Base-by-base conservation (phyloP, 208 protist species). In the Vickermania spadyakhi region DNA sequence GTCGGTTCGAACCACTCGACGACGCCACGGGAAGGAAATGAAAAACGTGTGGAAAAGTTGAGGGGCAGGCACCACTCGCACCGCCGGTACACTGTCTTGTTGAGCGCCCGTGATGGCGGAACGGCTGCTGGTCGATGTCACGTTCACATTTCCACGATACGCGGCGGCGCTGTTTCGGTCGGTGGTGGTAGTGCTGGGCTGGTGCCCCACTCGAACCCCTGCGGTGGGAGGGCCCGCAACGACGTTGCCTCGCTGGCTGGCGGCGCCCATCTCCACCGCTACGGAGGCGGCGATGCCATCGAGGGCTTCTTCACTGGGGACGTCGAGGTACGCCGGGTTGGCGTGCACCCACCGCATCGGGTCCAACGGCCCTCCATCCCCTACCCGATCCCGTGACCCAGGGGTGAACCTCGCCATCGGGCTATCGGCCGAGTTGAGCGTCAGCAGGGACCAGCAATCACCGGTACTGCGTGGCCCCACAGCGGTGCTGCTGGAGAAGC, bases 291-390 rank as follows among this genome's bases (percentile, higher is more conserved):
- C 61, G 23, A 65, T 65, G 4, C 57, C 53, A 4, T 62, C 60
- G 2, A 74, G 51, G 7, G 70, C 66, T 1, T 58, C 58, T 13
- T 63, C 64, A 14, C 77, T 80, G 2, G 80, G 80, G n/a, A 92
- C 75, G 56, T 89, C 86, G 58, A 86, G 55, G 50, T 69, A 81
- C 4, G 60, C 53, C 11, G 69, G 66, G 31, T 82, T 89, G n/a
- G 82, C 82, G 1, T 85, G 80, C n/a, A 89, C 71, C 78, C 79
- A 90, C 26, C 72, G 63, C 4, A 70, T 62, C 1, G 86, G 86
- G 42, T 93, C 77, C 14, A 83, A 70, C 59, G 62, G 72, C 59
- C 36, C 36, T 18, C 36, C 36, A 18, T 7, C 36, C 11, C 36
- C 36, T n/a, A 45, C 11, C 7, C 36, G 36, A 18, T 18, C 36